Evolutionary conservation across 805 yeast genomes (phyloP).

Genomic region (Debaryomyces castellii): DNA sequence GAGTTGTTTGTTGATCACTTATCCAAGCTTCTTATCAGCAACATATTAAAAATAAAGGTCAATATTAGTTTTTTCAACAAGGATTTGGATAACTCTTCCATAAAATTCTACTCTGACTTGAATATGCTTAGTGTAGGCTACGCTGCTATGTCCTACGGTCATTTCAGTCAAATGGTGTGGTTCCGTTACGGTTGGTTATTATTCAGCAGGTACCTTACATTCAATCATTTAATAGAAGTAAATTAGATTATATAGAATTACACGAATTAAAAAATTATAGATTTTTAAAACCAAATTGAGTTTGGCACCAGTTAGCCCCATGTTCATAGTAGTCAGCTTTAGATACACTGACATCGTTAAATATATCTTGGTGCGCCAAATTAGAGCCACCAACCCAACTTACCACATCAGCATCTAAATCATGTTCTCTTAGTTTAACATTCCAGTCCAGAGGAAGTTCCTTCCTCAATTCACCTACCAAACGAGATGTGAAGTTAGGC

Average conservation of each 20-base stretch:
- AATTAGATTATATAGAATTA: conserved; percentile 3
- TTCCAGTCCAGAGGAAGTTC: conserved; percentile 74
- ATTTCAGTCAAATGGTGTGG: conserved; percentile 92
- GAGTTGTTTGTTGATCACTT: conserved; percentile 38
- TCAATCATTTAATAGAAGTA: conserved; percentile 58
- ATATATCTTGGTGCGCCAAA: conserved; percentile 39
- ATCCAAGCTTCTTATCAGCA: conserved; percentile 30
- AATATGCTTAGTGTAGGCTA: conserved; percentile 44
- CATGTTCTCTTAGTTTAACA: conserved; percentile 45
- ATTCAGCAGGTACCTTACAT: conserved; percentile 72
- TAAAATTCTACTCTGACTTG: conserved; percentile 40
- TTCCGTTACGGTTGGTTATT: conserved; percentile 87
- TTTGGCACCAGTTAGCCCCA: conserved; percentile 63
- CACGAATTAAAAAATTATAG: conserved; percentile 6
- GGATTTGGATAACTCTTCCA: conserved; percentile 18
- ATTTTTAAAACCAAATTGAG: conserved; percentile 47
- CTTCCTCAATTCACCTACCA: conserved; percentile 59
- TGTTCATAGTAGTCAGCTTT: conserved; percentile 83
- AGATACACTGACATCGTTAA: conserved; percentile 58
- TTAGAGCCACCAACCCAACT: conserved; percentile 39
- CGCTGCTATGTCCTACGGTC: conserved; percentile 80
- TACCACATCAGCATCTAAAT: conserved; percentile 23
- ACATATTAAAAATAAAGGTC: conserved; percentile 31
- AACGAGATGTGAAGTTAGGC: conserved; percentile 63
- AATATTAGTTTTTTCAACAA: conserved; percentile 37